Percentiles rank a stretch among this genome's conserved stretches.
phyloP scores from a whole-genome alignment of 495 filamentous ascomycete genomes.

The Tuber umbilicatum region DNA sequence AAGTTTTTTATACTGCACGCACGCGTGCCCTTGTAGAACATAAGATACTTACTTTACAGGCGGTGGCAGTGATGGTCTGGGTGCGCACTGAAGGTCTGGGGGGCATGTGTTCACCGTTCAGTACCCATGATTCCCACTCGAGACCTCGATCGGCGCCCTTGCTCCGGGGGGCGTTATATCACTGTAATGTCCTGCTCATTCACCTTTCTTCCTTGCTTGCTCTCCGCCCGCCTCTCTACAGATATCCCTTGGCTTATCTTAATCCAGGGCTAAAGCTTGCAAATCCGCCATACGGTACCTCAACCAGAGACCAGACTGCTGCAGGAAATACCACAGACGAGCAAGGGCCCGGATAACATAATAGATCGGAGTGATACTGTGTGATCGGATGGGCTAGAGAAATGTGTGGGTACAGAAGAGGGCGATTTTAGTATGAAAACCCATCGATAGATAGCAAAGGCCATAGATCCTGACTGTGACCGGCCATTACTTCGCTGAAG shows the following conservation, averaged over 20 bases:
- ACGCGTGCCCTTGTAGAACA: no score
- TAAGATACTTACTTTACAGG: not conserved
- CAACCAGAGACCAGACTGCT: not conserved
- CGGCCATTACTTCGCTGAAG: not conserved
- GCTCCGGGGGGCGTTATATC: no score
- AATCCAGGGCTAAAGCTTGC: not conserved
- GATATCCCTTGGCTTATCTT: not conserved
- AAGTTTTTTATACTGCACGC: not conserved
- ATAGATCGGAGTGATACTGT: not conserved
- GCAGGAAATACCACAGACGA: not conserved
- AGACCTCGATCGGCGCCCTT: no score
- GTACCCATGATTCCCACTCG: not conserved
- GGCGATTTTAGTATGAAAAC: not conserved
- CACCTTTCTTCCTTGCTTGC: no score
- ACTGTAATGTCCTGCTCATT: no score
- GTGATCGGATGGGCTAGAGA: not conserved
- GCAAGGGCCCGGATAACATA: not conserved
- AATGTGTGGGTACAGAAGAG: not conserved
- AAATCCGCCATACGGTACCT: not conserved
- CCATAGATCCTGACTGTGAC: not conserved
- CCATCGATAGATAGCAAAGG: not conserved
- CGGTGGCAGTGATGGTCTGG: not conserved
- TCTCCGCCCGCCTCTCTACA: no score
- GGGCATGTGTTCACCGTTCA: no score
- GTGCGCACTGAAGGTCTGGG: not conserved